Conservation (phyloP, 2,329 filamentous ascomycete genomes). For the Cercospora beticola region DNA sequence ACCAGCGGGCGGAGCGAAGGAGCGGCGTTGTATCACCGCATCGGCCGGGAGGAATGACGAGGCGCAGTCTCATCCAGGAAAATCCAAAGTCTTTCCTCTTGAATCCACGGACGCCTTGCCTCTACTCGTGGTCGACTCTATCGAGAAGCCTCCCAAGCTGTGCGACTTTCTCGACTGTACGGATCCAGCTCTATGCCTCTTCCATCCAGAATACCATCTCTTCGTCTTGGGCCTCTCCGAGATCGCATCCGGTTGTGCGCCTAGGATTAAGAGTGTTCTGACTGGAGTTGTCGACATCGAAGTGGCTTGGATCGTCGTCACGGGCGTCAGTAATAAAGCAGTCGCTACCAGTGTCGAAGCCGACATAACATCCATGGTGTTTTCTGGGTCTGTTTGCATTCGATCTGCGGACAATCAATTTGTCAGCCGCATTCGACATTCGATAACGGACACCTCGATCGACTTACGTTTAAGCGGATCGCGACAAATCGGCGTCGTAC, state of each 20-base stretch:
- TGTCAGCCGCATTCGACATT: too few species aligned
- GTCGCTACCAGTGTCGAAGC: slow-evolving; percentile 3
- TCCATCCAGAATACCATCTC: background rate
- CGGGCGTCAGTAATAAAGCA: background rate
- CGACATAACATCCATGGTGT: slow-evolving; percentile 3
- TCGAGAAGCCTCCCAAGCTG: background rate
- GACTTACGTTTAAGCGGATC: background rate
- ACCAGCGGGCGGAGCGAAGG: background rate
- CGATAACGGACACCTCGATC: background rate
- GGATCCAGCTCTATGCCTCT: background rate
- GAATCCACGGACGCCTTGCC: background rate
- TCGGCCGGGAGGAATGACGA: background rate
- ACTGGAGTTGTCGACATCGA: slow-evolving; percentile 3
- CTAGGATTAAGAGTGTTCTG: background rate
- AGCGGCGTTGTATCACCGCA: background rate
- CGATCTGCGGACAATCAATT: background rate
- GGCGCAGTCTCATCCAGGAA: background rate
- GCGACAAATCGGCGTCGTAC: background rate
- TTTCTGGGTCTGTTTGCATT: background rate
- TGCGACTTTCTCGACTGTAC: background rate
- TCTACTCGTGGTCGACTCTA: background rate
- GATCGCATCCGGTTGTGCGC: background rate
- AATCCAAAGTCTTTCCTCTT: background rate
- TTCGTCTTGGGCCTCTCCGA: background rate
- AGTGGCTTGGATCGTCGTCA: slow-evolving; percentile 1